Evolutionary conservation across 2,329 filamentous ascomycete genomes (phyloP).

Genomic region (Eutypa lata): DNA sequence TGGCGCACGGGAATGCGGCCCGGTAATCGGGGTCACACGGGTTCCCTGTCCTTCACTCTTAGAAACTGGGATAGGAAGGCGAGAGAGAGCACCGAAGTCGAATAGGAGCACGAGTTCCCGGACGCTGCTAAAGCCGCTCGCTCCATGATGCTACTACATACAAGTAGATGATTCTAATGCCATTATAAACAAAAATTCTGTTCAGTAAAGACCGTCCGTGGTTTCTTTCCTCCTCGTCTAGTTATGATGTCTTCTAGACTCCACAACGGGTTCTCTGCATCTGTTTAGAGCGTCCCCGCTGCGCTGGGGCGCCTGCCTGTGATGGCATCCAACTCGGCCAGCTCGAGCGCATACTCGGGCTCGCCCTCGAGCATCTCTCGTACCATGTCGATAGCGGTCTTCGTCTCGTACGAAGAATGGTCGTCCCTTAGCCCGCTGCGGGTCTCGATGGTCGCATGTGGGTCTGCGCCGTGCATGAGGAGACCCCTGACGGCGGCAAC

Average conservation of each 20-base stretch:
- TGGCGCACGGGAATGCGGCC: too few relatives aligned
- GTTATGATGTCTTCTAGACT: background rate
- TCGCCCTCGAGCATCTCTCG: constrained; percentile 29
- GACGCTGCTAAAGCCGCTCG: too few relatives aligned
- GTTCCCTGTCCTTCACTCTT: too few relatives aligned
- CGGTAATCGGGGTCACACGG: too few relatives aligned
- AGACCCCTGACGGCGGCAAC: constrained; percentile 27
- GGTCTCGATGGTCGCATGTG: constrained; percentile 23
- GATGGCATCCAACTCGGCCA: constrained; percentile 26
- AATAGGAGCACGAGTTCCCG: too few relatives aligned
- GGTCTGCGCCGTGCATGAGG: constrained; percentile 27
- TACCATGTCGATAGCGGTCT: constrained; percentile 26
- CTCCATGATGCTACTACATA: too few relatives aligned
- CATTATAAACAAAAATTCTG: too few relatives aligned
- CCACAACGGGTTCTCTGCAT: background rate
- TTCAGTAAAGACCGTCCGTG: too few relatives aligned
- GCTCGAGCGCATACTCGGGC: constrained; percentile 29
- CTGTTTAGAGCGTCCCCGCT: background rate
- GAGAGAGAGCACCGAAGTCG: too few relatives aligned
- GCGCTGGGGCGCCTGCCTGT: constrained; percentile 26
- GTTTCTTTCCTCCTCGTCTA: too few relatives aligned
- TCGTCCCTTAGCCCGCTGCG: constrained; percentile 20
- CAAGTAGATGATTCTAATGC: too few relatives aligned
- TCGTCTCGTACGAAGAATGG: constrained; percentile 16
- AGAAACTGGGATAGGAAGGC: too few relatives aligned